Conservation (phyloP, 495 filamentous ascomycete species). For the Aspergillus olivimuriae region DNA sequence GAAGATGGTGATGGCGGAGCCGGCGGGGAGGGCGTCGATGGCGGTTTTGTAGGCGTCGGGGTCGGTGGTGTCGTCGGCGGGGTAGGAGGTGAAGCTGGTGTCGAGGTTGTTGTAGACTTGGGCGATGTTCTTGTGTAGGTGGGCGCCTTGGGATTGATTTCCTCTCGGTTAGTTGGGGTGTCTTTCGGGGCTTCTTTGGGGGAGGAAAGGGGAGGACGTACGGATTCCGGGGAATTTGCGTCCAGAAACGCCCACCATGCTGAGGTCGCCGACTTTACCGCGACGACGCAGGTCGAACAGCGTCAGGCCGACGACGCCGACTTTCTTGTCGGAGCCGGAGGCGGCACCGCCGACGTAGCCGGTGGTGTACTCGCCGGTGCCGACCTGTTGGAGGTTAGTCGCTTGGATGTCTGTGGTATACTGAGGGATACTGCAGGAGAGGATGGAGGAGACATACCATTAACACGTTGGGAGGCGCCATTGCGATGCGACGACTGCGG, state of each 20-base stretch:
- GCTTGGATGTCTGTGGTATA: slow-evolving; percentile 9
- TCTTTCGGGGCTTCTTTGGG: not conserved
- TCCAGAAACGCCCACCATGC: slow-evolving; percentile 87
- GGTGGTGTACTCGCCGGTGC: slow-evolving; percentile 94
- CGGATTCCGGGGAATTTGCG: slow-evolving; percentile 87
- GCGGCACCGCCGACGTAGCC: slow-evolving; percentile 75
- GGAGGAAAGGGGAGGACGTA: slow-evolving; percentile 21
- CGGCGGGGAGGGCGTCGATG: slow-evolving; percentile 75
- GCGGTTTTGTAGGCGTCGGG: slow-evolving; percentile 83
- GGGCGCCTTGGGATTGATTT: slow-evolving; percentile 64
- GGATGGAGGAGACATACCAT: slow-evolving; percentile 61
- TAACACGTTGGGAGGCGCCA: slow-evolving; percentile 77
- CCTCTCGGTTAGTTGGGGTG: too few relatives aligned
- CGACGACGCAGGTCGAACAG: slow-evolving; percentile 84
- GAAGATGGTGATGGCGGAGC: slow-evolving; percentile 87
- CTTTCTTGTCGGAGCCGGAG: slow-evolving; percentile 83
- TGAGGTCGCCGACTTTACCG: slow-evolving; percentile 78
- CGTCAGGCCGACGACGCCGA: slow-evolving; percentile 85
- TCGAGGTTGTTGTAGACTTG: slow-evolving; percentile 84
- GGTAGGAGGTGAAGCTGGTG: slow-evolving; percentile 74
- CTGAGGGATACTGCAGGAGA: too few relatives aligned
- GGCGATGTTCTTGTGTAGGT: slow-evolving; percentile 82
- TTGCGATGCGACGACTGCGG: slow-evolving; percentile 18
- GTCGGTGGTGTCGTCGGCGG: slow-evolving; percentile 62
- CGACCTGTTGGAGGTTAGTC: slow-evolving; percentile 47